Base-by-base conservation (phyloP, 768 basidiomycete species). In the Mrakia blollopis region DNA sequence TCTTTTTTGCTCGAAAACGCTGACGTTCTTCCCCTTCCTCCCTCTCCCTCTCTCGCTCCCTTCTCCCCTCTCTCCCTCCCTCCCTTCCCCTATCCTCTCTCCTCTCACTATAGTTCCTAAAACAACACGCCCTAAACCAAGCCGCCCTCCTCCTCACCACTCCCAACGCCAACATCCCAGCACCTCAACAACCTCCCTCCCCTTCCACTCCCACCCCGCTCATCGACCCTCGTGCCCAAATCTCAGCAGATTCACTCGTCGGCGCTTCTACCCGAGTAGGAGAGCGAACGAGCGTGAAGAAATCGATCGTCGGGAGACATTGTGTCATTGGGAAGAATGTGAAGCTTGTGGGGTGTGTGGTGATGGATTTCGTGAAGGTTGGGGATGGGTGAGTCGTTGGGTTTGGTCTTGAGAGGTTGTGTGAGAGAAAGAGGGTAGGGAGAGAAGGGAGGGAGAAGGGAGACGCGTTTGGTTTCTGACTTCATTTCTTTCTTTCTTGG, bases 321-420 rank as follows among this genome's bases (percentile, higher is more conserved):
- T 94, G 93, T 79, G 85, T 89, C 23, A 91, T 95, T 73, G 93
- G 93, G 3, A 91, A 89, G 82, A 90, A 90, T 86, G 91, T 88
- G n/a, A 92, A 89, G 83, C 89, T 98, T 67, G 86, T 86, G 3
- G 91, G 92, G 16, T 94, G 91, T 79, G 88, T 96, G 10, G 82
- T 98, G 32, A 86, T 94, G 79, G 95, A 97, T 81, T 94, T 96
- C 80, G 95, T 94, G 80, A 87, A 92, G 6, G 85, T 98, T 18
- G 91, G 88, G 61, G 93, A 96, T 76, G 93, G 93, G 94, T 93
- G 79, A 81, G 89, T 60, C 10, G 28, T 23, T 16, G 39, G 39
- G 39, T 35, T 60, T 25, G 16, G 44, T 23, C 35, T 18, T n/a
- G n/a, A n/a, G n/a, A n/a, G n/a, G n/a, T n/a, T n/a, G n/a, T n/a